Evolutionary conservation across 2,329 filamentous ascomycete genomes (phyloP), one percentile per base, ranked within the genome.

Genomic region (Fusarium tanahbumbuense): DNA sequence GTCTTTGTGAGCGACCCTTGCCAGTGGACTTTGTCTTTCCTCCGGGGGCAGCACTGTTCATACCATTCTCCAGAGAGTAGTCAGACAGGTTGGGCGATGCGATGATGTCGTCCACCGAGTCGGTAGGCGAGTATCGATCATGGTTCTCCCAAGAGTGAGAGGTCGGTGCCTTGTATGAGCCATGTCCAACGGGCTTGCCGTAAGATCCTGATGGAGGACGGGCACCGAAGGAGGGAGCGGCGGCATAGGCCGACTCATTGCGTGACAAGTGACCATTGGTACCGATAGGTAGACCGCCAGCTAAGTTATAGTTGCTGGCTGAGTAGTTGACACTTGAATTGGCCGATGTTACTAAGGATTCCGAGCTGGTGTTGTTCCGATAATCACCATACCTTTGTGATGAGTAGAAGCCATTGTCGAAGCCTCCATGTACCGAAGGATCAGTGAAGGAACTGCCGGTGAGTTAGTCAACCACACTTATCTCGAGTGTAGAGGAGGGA

Each of bases 61-160:
- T 80, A 53, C 81, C 81, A 71, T 85, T 84, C 55, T 91, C 88
- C 70, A 87, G 77, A 8, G 85, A 85, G 73, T 88, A 88, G 70
- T 91, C 89, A n/a, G 87, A 88, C 10, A 88, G 76, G 76, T 85
- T 87, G 28, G 87, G 85, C 20, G 88, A 89, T 41, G 83, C 82
- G 73, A 87, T 82, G 67, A 87, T 84, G 72, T 89, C 87, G 76
- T 89, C 87, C 67, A 88, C 81, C 25, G 86, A 88, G 72, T 87
- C 86, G 44, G 85, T 83, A 9, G 86, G 86, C 12, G 87, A 89
- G 76, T 86, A 88, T 71, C 83, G 81, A 52, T 81, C 84, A 65
- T 82, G 83, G 44, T 78, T 76, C 10, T 86, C 85, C 83, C 84
- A 86, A n/a, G 78, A 73, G 50, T 83, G 82, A 30, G 83, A 78